Percentiles rank a stretch among this genome's conserved stretches.
phyloP scores from a whole-genome alignment of 306 rosid species.

The Arachis hypogaea region DNA sequence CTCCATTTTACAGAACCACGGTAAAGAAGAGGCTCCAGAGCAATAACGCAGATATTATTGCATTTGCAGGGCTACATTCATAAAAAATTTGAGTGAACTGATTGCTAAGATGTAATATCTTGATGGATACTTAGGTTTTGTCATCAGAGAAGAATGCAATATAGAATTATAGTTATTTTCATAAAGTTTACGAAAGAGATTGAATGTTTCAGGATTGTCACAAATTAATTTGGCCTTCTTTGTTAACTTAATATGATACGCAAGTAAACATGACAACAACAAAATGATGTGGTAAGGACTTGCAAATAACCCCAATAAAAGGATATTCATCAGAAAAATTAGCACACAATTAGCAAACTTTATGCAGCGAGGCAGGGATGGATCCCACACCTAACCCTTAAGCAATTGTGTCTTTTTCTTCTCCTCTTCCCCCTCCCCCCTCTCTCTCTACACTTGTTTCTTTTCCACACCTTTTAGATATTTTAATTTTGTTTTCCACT shows the following conservation, averaged over 20 bases:
- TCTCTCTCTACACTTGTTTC: conserved; percentile 27
- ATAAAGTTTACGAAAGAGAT: too few species aligned
- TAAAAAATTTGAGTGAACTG: background rate
- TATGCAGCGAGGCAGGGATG: conserved; percentile 27
- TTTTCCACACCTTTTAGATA: background rate
- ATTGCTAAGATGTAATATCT: background rate
- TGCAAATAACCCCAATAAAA: background rate
- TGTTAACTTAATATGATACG: background rate
- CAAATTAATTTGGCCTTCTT: background rate
- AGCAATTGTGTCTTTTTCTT: background rate
- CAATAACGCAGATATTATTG: conserved; percentile 37
- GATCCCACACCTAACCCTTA: conserved; percentile 13
- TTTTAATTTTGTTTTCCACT: background rate
- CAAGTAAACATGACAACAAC: background rate
- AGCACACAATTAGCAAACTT: background rate
- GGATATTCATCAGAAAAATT: background rate
- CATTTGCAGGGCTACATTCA: conserved; percentile 41
- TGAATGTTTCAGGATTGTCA: background rate
- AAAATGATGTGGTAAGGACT: background rate
- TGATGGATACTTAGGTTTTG: background rate
- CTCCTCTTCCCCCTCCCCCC: background rate
- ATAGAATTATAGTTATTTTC: background rate
- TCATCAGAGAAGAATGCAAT: background rate
- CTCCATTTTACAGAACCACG: background rate
- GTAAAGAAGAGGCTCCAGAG: conserved; percentile 46